Evolutionary conservation across 148 eudicot species (phyloP).

Genomic region (Arbutus unedo): DNA sequence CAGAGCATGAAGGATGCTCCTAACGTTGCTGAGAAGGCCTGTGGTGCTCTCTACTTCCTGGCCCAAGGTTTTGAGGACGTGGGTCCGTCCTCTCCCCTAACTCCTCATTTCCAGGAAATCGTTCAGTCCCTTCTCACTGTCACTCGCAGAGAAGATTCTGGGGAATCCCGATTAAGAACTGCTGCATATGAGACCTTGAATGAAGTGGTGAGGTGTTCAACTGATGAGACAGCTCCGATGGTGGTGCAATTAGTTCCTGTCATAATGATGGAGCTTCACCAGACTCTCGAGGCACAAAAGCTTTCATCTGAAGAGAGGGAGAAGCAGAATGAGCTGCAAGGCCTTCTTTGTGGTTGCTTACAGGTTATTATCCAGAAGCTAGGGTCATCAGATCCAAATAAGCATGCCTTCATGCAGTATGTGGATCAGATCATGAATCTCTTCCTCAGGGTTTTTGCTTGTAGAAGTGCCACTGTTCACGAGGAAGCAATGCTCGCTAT

Average conservation of each 20-base stretch:
- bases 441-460: conserved; percentile 76
- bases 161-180: conserved; percentile 74
- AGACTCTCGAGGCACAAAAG: conserved; percentile 72
- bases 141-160: conserved; percentile 86
- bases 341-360: conserved; percentile 90
- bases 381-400: conserved; percentile 68
- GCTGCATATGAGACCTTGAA: conserved; percentile 94
- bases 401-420: conserved; percentile 62
- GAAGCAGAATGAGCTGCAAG: conserved; percentile 83
- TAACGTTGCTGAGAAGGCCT: conserved; percentile 92
- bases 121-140: conserved; percentile 80
- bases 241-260: conserved; percentile 77
- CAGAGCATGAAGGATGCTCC: conserved; percentile 91
- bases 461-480: conserved; percentile 83
- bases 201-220: conserved; percentile 92
- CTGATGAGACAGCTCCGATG: conserved; percentile 83
- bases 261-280: conserved; percentile 88
- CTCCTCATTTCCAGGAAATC: conserved; percentile 82
- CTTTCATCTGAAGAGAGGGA: conserved; percentile 76
- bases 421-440: conserved; percentile 85
- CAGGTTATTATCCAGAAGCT: conserved; percentile 93
- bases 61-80: conserved; percentile 91
- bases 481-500: conserved; percentile 96
- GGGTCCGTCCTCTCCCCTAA: conserved; percentile 65
- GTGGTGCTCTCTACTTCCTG: conserved; percentile 94